Evolutionary conservation across 345 rosid species (phyloP), one percentile per base, ranked within the genome.

Genomic region (Streptanthus diversifolius): DNA sequence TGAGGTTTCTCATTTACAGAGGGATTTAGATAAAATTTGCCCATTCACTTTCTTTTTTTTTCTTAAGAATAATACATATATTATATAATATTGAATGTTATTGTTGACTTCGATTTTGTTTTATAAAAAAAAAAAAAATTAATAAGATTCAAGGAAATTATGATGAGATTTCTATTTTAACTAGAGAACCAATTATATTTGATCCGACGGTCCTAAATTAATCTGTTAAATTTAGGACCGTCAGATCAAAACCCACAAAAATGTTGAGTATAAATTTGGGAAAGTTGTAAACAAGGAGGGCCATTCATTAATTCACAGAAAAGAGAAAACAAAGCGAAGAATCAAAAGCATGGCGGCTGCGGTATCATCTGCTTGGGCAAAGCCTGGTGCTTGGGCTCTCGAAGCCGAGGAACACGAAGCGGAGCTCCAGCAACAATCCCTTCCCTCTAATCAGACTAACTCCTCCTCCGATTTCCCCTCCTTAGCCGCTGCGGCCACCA

Each of bases 371-470:
- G 88, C 88, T 2, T 95, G 99, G 99, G 79, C 83, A 13, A 95
- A 95, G 80, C 93, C 99, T 14, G 97, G 97, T 27, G 85, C 96
- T 7, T 95, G 99, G 98, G 97, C 99, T 39, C 83, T 86, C 3
- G 98, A 90, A 58, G 88, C 97, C 33, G 97, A 95, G 48, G 90
- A 88, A 54, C 81, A 88, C 67, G 99, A 90, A 55, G 89, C 79
- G 0, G 92, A 91, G 33, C 83, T 79, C 63, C 82, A 88, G 33
- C 63, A 66, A 52, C 64, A 76, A 45, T 24, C 82, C 10, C 76
- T 62, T 27, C 58, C 67, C 47, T 51, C 35, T 5, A 45, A 27
- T 24, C 54, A 36, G 35, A 41, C 56, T 19, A 54, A 21, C 49
- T 13, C 77, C 10, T 68, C 63, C 68, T 78, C 70, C 0, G 96